Conservation (phyloP, 345 rosid species). For the Aegle marmelos region DNA sequence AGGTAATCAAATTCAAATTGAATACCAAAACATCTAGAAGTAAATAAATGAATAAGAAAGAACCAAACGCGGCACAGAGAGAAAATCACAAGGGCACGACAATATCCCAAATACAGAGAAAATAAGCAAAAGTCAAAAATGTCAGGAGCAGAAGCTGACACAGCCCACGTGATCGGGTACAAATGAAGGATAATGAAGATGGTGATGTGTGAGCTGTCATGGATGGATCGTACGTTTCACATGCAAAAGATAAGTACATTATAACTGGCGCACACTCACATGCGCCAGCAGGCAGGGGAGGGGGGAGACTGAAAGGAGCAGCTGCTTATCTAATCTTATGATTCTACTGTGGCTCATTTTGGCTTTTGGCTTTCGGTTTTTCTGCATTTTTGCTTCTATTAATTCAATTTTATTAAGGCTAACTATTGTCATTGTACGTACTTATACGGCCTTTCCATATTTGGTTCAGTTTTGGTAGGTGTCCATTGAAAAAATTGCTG, state of each 20-base stretch:
- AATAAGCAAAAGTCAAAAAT: no score
- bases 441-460: no score
- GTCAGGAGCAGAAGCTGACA: not conserved
- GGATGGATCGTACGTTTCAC: constrained; percentile 1
- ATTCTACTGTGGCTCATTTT: no score
- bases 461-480: no score
- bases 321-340: constrained; percentile 9
- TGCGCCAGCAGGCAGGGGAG: no score
- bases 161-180: not conserved
- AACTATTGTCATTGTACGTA: no score
- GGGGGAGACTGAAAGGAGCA: not conserved
- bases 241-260: not conserved
- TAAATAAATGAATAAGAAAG: not conserved
- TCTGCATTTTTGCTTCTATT: no score
- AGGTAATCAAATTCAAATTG: not conserved
- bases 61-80: not conserved
- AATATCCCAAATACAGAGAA: not conserved
- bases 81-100: not conserved
- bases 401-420: no score
- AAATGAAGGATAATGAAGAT: not conserved
- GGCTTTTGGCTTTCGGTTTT: no score
- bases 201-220: not conserved
- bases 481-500: no score
- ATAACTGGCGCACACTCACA: not conserved
- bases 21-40: not conserved